phyloP scores from a whole-genome alignment of 2,329 filamentous ascomycete species.

The Colletotrichum liriopes region DNA sequence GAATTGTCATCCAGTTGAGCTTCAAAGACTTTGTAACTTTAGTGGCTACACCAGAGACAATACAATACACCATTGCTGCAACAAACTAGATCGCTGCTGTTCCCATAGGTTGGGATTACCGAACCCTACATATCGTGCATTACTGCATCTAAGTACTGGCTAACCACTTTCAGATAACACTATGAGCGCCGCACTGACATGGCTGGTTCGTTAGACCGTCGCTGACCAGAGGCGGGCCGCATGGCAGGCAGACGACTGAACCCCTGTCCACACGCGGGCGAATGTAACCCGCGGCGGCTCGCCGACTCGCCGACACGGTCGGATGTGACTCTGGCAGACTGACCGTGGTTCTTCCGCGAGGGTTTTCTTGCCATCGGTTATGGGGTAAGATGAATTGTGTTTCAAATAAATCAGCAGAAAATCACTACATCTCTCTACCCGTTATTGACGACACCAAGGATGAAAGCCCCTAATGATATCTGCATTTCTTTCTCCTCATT shows the following conservation, averaged over 20 bases:
- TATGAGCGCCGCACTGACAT: neutral
- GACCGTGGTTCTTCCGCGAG: neutral
- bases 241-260: neutral
- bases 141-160: neutral
- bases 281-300: conserved; percentile 6
- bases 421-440: too few species aligned
- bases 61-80: neutral
- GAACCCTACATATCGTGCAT: too few species aligned
- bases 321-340: neutral
- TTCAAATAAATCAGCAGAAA: too few species aligned
- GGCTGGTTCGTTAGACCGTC: neutral
- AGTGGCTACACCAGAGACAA: too few species aligned
- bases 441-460: neutral
- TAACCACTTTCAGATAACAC: neutral
- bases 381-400: neutral
- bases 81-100: neutral
- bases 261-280: conserved; percentile 15
- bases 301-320: conserved; percentile 26
- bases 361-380: neutral
- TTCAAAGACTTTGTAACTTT: neutral
- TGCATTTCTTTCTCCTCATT: neutral
- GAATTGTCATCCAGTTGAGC: neutral
- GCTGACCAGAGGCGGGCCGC: neutral
- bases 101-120: too few species aligned
- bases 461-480: neutral